A percentile compares a stretch with the other conserved stretches of the same genome.
Conservation (phyloP, 2,329 filamentous ascomycete species). For the Myriosclerotinia curreyana region DNA sequence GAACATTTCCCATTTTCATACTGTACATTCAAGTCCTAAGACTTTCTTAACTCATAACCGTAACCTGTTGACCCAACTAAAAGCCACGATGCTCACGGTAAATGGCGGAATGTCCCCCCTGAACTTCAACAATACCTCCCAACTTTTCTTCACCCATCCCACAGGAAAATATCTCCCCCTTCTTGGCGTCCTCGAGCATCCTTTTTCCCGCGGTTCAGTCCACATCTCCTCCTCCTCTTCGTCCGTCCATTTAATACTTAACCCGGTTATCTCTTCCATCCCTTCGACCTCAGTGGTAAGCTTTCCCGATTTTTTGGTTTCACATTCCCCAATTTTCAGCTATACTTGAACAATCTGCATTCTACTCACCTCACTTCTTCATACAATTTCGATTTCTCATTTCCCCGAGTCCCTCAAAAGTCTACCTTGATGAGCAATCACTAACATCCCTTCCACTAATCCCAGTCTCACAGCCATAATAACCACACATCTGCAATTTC, state of each 20-base stretch:
- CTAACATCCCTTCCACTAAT: not conserved
- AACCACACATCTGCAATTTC: not conserved
- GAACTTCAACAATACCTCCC: not conserved
- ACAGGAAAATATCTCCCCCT: not conserved
- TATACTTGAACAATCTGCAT: too few species aligned
- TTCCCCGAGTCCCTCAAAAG: too few species aligned
- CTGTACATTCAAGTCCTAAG: not conserved
- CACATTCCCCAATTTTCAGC: not conserved
- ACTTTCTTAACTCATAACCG: not conserved
- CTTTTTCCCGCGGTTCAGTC: slow-evolving; percentile 54
- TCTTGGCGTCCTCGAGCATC: slow-evolving; percentile 42
- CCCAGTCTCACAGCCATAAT: slow-evolving; percentile 6
- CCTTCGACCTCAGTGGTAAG: slow-evolving; percentile 39
- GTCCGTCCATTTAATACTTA: slow-evolving; percentile 40
- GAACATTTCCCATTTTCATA: not conserved
- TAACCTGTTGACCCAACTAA: not conserved
- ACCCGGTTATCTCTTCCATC: slow-evolving; percentile 45
- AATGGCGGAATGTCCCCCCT: not conserved
- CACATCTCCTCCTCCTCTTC: slow-evolving; percentile 46
- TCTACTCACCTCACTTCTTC: too few species aligned
- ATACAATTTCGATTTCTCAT: too few species aligned
- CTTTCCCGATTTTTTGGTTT: not conserved
- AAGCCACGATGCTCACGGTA: not conserved
- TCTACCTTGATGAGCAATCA: not conserved
- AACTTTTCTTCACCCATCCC: not conserved